Base-by-base conservation (phyloP, 768 basidiomycete genomes). In the Phylloporus arenicola region DNA sequence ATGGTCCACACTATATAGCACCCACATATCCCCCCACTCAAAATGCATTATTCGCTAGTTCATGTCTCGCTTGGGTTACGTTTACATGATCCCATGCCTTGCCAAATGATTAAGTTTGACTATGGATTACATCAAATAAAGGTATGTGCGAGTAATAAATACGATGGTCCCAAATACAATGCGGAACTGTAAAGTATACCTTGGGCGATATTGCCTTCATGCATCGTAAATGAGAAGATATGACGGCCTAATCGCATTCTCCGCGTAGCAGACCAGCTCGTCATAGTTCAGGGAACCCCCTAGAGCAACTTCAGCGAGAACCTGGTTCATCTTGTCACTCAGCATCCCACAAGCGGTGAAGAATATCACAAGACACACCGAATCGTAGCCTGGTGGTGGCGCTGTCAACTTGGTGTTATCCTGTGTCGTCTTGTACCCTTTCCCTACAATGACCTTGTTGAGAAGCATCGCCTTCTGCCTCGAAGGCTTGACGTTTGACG, bases 361-460 rank as follows among this genome's bases (percentile, higher is more conserved):
- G 25, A 17, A 13, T 24, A 17, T 11, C 3, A 38, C 13, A 24
- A 27, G 17, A 75, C 80, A 35, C 44, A 84, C 84, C 37, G 84
- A 85, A 61, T 86, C 84, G 56, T 76, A 84, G 8, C 83, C 84
- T 42, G 74, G 46, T 30, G 84, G 84, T 20, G 84, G 78, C 1
- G 78, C 64, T 0, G 78, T 82, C 35, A 87, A 57, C 4, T 64
- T 67, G 4, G 78, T 73, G 54, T 75, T 79, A 55, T 85, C 80
- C 16, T 79, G 75, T 25, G 75, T 72, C 70, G 85, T 70, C 64
- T 86, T 88, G 57, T 75, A 80, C 4, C 83, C 84, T 57, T 79
- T 83, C 24, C 84, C 84, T 20, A 85, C 84, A 13, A 86, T 70
- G 17, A 87, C 84, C 58, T 86, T 86, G 67, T 85, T 86, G 47